These are phyloP conservation scores for Beauveria scarabaeidicola DNA, from an alignment of 2,329 filamentous ascomycete genomes.

Conservation along the genomic window DNA sequence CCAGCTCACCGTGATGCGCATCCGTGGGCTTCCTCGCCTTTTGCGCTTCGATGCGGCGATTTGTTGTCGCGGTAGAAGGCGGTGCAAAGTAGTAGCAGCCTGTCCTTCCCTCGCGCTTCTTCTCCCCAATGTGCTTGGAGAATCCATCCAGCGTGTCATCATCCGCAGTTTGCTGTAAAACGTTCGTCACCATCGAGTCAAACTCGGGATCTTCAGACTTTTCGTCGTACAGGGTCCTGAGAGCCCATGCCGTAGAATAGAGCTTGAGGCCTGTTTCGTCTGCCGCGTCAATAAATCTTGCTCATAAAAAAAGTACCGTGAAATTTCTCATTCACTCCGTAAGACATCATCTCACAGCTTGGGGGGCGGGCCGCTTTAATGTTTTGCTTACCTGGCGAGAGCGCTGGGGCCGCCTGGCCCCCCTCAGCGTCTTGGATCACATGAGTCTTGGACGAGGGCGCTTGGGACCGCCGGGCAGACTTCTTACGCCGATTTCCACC, in stretches of 20 bases:
- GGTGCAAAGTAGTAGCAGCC: slow-evolving; percentile 47
- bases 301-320: slow-evolving; percentile 24
- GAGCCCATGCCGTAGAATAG: slow-evolving; percentile 53
- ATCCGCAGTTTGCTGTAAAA: slow-evolving; percentile 50
- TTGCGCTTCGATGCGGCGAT: slow-evolving; percentile 33
- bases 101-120: slow-evolving; percentile 49
- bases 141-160: slow-evolving; percentile 43
- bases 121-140: slow-evolving; percentile 38
- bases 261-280: slow-evolving; percentile 50
- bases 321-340: neutral
- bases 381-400: slow-evolving; percentile 9
- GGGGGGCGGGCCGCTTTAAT: neutral
- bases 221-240: slow-evolving; percentile 53
- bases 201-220: slow-evolving; percentile 42
- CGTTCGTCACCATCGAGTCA: slow-evolving; percentile 47
- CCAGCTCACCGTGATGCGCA: slow-evolving; percentile 39
- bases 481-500: slow-evolving; percentile 26
- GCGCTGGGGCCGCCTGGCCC: slow-evolving; percentile 2
- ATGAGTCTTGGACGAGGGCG: slow-evolving; percentile 12
- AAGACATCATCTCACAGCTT: neutral
- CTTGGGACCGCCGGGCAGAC: neutral
- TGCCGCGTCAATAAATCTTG: slow-evolving; percentile 45
- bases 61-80: slow-evolving; percentile 27
- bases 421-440: slow-evolving; percentile 11
- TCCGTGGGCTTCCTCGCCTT: slow-evolving; percentile 32